These are phyloP conservation scores for Starmerella potacharoeniae DNA, from an alignment of 805 yeast genomes.

Conservation along the genomic window DNA sequence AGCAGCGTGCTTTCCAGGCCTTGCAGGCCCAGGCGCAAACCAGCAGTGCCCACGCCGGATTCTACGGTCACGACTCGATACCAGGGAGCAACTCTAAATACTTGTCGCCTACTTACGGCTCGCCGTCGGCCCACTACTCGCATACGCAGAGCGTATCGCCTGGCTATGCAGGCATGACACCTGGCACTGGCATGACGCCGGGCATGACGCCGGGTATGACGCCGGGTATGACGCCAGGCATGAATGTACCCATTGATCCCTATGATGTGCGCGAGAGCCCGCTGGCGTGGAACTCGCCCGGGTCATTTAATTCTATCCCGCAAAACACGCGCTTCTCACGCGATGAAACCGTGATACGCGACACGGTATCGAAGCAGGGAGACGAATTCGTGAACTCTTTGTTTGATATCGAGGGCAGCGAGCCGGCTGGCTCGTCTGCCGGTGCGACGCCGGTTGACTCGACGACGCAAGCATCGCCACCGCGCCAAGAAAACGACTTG, in stretches of 20 bases:
- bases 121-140: not conserved
- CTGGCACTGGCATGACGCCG: slow-evolving; percentile 12
- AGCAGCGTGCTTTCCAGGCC: not conserved
- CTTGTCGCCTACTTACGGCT: slow-evolving; percentile 1
- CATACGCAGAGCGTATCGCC: not conserved
- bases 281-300: slow-evolving; percentile 1
- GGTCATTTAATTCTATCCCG: not conserved
- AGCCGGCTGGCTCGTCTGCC: not conserved
- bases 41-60: not conserved
- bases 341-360: slow-evolving; percentile 6
- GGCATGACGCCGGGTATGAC: slow-evolving; percentile 15
- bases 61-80: not conserved
- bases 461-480: not conserved
- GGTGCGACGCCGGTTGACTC: slow-evolving; percentile 25
- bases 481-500: slow-evolving; percentile 37
- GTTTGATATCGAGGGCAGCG: slow-evolving; percentile 14
- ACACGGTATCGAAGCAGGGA: slow-evolving; percentile 17
- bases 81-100: not conserved
- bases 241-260: slow-evolving; percentile 9
- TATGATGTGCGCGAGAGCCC: not conserved
- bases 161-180: not conserved
- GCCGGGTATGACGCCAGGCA: slow-evolving; percentile 16
- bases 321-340: not conserved
- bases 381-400: slow-evolving; percentile 23
- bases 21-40: slow-evolving; percentile 2